Evolutionary conservation across 2,329 filamentous ascomycete genomes (phyloP).

Genomic region (Tolypocladium pustulatum): DNA sequence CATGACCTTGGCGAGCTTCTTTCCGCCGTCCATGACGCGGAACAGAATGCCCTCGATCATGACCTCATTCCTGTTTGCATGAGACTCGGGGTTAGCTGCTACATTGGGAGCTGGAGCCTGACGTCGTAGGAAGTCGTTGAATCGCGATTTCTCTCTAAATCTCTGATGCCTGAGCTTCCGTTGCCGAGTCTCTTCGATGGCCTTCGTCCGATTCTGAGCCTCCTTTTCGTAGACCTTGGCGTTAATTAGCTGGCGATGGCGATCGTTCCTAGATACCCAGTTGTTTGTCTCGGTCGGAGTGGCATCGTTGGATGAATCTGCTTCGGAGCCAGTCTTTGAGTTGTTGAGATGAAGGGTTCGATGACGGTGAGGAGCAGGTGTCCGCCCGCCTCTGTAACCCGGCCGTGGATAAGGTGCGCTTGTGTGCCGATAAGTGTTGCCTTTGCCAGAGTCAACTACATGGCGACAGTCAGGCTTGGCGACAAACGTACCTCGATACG

Average conservation of each 20-base stretch:
- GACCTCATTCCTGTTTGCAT: slow-evolving; percentile 45
- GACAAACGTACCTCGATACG: slow-evolving; percentile 25
- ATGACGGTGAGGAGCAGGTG: slow-evolving; percentile 29
- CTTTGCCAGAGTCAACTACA: slow-evolving; percentile 7
- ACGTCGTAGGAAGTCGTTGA: slow-evolving; percentile 27
- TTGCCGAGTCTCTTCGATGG: slow-evolving; percentile 59
- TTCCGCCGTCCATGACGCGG: slow-evolving; percentile 62
- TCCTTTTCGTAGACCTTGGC: slow-evolving; percentile 68
- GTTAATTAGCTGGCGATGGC: slow-evolving; percentile 77
- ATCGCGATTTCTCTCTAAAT: slow-evolving; percentile 47
- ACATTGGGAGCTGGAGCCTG: slow-evolving; percentile 10
- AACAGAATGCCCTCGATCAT: slow-evolving; percentile 64
- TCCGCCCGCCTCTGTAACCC: slow-evolving; percentile 25
- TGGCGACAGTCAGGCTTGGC: neutral
- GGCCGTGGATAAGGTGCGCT: slow-evolving; percentile 22
- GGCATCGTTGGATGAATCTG: slow-evolving; percentile 23
- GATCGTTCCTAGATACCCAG: slow-evolving; percentile 65
- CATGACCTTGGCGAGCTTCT: slow-evolving; percentile 66
- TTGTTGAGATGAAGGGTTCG: slow-evolving; percentile 55
- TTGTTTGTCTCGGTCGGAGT: slow-evolving; percentile 18
- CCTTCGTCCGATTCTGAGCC: slow-evolving; percentile 54
- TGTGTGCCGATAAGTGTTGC: slow-evolving; percentile 20
- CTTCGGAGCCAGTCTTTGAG: slow-evolving; percentile 20
- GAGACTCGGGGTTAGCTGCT: slow-evolving; percentile 13
- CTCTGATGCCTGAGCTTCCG: slow-evolving; percentile 44